Evolutionary conservation across 2,329 filamentous ascomycete species (phyloP), one percentile per base, ranked within the genome.

Genomic region (Aureobasidium pullulans): DNA sequence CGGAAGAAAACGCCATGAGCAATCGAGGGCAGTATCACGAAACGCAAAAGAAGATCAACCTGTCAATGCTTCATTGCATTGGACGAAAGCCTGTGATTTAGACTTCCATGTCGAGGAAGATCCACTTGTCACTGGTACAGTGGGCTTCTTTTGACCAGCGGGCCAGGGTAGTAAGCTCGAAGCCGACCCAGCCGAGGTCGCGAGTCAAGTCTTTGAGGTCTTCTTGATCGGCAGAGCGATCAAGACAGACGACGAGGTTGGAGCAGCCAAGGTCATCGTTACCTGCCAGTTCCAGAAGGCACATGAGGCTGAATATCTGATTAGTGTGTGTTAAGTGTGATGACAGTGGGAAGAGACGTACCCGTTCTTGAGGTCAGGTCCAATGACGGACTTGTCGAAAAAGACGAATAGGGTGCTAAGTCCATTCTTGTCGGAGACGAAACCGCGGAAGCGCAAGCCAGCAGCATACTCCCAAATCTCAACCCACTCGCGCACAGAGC

Each of bases 161-260:
- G 66, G 91, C 86, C 44, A 96, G 79, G 28, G 89, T 93, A 52
- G 84, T 85, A 65, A 93, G 81, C 70, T 89, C 88, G 70, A 96
- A 96, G 59, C 92, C 92, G 64, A 95, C 92, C 92, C 92, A 96
- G 71, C 91, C 89, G 54, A 96, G 82, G 68, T 90, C 92, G 72
- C 88, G 90, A 68, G 88, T 84, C 66, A 93, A 78, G 61, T 85
- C 79, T 66, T 86, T 83, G 60, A 82, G 78, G 63, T 89, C 84
- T 61, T 81, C 76, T 29, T 80, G 74, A 40, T 83, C 80, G 47
- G 46, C 48, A 63, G 87, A 83, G 64, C 90, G 88, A 72, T 93
- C 90, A 63, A 96, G 81, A 73, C 89, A 92, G 67, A 91, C 84
- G 63, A 95, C 84, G 63, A 96, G 83, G 69, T 88, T 84, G 59